Base-by-base conservation (phyloP, 23 red algal genomes). In the Chondrus crispus region DNA sequence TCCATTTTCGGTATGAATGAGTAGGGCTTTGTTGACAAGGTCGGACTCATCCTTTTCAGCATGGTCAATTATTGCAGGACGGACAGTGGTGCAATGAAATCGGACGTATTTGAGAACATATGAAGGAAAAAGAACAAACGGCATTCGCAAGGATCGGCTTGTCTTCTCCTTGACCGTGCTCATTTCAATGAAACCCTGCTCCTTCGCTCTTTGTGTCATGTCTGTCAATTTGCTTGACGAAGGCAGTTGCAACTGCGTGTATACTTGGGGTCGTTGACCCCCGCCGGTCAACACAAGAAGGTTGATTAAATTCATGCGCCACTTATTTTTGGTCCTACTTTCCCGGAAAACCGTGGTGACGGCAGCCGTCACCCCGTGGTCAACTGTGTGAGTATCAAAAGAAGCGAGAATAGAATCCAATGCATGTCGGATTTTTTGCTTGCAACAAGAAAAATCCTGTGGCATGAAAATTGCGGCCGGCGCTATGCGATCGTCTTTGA, bases 81-180 rank as follows among this genome's bases (percentile, higher is more conserved):
- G 33, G 35, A 84, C 51, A 24, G 63, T 41, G 13, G 46, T 48
- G 19, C 57, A 48, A 13, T 84, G 50, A 62, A 62, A 84, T 30
- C 42, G 40, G 63, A 84, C 10, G 53, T 32, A 84, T 8, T 4
- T 22, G 24, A 63, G 12, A 3, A 60, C 12, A 60, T 39, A 60
- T 14, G 14, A 37, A 48, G 51, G 80, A 38, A 84, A 84, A 4
- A 36, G 9, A 2, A 84, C 80, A 54, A 46, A 10, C 19, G 80
- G 80, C 7, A 84, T 53, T 12, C 63, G 50, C 11, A 84, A 35
- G 12, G 51, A 48, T 9, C 80, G 4, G 20, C 50, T 54, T 22
- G 20, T 84, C 40, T 84, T 84, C 32, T 84, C 80, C 3, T 54
- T 26, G 22, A 62, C 43, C 57, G 80, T 84, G 7, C 63, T 57